A percentile compares a stretch with the other conserved stretches of the same genome.
Conservation (phyloP, 139 green algal species). For the Coelastrella sp. region DNA sequence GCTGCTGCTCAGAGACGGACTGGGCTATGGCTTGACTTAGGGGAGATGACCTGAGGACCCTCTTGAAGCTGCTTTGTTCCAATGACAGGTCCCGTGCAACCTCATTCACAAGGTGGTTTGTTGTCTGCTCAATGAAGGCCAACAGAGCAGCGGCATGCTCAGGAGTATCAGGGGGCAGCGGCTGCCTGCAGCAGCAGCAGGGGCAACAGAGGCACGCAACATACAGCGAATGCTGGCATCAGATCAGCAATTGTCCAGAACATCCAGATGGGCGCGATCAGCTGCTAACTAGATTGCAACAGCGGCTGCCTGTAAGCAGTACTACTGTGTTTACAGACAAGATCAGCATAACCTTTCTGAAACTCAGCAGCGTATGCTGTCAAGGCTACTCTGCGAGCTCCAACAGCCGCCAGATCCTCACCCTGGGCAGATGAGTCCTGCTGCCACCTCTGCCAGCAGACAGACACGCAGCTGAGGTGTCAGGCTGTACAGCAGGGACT, state of each 20-base stretch:
- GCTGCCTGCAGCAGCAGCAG: slow-evolving; percentile 6
- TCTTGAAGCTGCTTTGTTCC: no score
- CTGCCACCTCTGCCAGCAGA: slow-evolving; percentile 25
- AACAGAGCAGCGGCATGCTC: slow-evolving; percentile 29
- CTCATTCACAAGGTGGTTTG: no score
- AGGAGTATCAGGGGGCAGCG: slow-evolving; percentile 24
- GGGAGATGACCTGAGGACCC: no score
- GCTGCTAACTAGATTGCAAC: no score
- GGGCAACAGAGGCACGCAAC: background rate
- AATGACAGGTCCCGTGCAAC: no score
- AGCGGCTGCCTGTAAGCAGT: no score
- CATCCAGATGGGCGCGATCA: no score
- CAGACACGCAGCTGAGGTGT: background rate
- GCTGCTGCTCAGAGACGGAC: background rate
- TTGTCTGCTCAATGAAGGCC: no score
- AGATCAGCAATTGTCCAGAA: no score
- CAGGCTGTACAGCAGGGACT: background rate
- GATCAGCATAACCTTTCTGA: no score
- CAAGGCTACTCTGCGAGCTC: background rate
- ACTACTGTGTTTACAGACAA: no score
- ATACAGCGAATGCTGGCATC: background rate
- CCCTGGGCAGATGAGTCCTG: slow-evolving; percentile 6
- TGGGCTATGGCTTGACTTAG: background rate
- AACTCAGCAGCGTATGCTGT: no score
- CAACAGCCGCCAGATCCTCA: background rate